Conservation (phyloP, 2,329 filamentous ascomycete genomes). For the Microsporum audouinii region DNA sequence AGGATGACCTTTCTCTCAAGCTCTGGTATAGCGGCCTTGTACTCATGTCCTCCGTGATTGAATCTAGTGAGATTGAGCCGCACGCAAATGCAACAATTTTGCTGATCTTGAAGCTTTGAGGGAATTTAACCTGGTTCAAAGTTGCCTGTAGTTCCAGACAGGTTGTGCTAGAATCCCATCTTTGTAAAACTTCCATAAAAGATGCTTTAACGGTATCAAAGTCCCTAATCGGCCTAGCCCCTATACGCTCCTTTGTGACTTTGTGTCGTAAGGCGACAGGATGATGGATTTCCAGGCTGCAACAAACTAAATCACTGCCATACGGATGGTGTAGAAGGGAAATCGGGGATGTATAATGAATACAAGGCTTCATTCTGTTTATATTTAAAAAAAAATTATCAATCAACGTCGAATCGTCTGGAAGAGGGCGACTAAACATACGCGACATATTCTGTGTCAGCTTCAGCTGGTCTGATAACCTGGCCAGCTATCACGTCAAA, state of each 20-base stretch:
- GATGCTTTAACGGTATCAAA: not conserved
- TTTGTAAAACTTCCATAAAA: not conserved
- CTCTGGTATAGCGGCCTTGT: not conserved
- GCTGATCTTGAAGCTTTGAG: not conserved
- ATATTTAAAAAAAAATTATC: not conserved
- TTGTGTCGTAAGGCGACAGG: not conserved
- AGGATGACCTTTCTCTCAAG: not conserved
- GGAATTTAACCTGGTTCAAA: not conserved
- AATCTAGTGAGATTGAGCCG: not conserved
- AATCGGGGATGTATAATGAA: not conserved
- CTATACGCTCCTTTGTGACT: not conserved
- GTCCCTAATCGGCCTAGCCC: not conserved
- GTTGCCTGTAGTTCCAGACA: slow-evolving; percentile 5
- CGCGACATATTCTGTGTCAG: not conserved
- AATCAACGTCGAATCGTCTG: not conserved
- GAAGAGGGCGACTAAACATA: not conserved
- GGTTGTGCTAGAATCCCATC: slow-evolving; percentile 8
- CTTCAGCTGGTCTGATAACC: not conserved
- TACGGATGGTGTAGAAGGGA: not conserved
- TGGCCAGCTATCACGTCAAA: not conserved
- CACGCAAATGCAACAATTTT: slow-evolving; percentile 12
- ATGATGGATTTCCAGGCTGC: not conserved
- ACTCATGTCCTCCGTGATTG: not conserved
- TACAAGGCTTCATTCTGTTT: not conserved
- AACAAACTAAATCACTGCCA: not conserved